phyloP scores from a whole-genome alignment of 2,329 filamentous ascomycete genomes.

The Didymella exigua region DNA sequence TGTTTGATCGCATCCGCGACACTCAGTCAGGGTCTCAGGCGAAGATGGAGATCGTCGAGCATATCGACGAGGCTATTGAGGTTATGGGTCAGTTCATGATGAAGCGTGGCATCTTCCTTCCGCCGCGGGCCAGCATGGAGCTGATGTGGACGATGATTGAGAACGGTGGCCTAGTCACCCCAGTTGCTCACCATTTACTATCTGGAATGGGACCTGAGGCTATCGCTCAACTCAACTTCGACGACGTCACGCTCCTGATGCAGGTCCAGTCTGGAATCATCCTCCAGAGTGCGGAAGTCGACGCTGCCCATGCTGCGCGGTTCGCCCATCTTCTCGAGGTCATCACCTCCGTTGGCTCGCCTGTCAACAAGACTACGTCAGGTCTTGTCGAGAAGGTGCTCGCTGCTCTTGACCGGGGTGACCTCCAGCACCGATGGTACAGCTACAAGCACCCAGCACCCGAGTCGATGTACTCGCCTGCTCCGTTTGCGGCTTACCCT shows the following conservation, averaged over 20 bases:
- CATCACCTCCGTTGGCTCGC: constrained; percentile 58
- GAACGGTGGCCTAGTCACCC: constrained; percentile 66
- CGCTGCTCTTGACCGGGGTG: constrained; percentile 57
- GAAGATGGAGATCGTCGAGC: constrained; percentile 67
- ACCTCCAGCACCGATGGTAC: constrained; percentile 63
- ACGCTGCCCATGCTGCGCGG: constrained; percentile 63
- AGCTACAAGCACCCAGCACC: constrained; percentile 58
- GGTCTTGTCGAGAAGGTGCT: constrained; percentile 64
- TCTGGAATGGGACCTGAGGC: constrained; percentile 65
- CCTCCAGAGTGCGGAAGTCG: constrained; percentile 53
- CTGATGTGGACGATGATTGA: constrained; percentile 69
- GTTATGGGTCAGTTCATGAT: constrained; percentile 66
- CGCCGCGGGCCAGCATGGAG: constrained; percentile 62
- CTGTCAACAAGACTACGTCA: constrained; percentile 62
- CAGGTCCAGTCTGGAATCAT: constrained; percentile 64
- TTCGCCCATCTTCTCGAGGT: constrained; percentile 67
- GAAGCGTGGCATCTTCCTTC: constrained; percentile 58
- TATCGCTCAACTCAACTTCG: constrained; percentile 60
- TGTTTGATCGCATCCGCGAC: constrained; percentile 83
- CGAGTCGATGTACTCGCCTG: constrained; percentile 54
- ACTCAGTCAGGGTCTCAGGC: constrained; percentile 57
- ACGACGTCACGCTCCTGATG: constrained; percentile 63
- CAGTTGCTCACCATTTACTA: constrained; percentile 65
- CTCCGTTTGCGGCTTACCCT: constrained; percentile 57
- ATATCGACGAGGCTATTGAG: constrained; percentile 85